A percentile compares a stretch with the other conserved stretches of the same genome.
phyloP scores from a whole-genome alignment of 345 rosid species.

The Fremontodendron californicum region DNA sequence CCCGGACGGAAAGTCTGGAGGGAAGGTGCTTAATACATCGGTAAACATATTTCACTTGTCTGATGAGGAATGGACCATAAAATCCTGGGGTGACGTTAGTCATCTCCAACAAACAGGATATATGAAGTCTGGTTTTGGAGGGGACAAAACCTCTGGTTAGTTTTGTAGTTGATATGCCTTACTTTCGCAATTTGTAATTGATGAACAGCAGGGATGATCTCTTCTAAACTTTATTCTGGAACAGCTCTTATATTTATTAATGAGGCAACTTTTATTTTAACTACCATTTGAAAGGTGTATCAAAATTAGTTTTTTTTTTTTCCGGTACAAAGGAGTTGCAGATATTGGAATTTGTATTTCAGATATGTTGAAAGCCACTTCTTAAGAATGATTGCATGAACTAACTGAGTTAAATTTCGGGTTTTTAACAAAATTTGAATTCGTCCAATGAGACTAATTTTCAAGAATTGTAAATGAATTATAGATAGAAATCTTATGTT shows the following conservation, averaged over 20 bases:
- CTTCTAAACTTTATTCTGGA: neutral
- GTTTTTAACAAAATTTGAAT: too few species aligned
- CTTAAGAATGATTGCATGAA: too few species aligned
- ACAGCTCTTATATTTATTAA: neutral
- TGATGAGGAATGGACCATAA: conserved; percentile 52
- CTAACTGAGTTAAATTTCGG: too few species aligned
- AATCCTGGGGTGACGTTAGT: conserved; percentile 59
- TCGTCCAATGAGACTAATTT: neutral
- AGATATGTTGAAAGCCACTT: too few species aligned
- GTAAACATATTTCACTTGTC: conserved; percentile 54
- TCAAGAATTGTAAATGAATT: neutral
- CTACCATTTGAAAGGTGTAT: neutral
- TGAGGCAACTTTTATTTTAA: too few species aligned
- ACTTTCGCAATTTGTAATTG: neutral
- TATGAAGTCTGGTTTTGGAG: conserved; percentile 68
- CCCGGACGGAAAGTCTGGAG: conserved; percentile 40
- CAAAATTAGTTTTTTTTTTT: neutral
- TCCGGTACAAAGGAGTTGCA: too few species aligned
- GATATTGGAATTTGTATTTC: too few species aligned
- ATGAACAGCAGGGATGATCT: neutral
- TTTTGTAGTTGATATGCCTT: neutral
- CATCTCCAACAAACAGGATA: conserved; percentile 52
- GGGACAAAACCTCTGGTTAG: conserved; percentile 71
- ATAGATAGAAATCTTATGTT: neutral
- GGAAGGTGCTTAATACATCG: conserved; percentile 75